A percentile compares a stretch with the other conserved stretches of the same genome.
Conservation (phyloP, 352 stramenopile species). For the Phytophthora tubulina region DNA sequence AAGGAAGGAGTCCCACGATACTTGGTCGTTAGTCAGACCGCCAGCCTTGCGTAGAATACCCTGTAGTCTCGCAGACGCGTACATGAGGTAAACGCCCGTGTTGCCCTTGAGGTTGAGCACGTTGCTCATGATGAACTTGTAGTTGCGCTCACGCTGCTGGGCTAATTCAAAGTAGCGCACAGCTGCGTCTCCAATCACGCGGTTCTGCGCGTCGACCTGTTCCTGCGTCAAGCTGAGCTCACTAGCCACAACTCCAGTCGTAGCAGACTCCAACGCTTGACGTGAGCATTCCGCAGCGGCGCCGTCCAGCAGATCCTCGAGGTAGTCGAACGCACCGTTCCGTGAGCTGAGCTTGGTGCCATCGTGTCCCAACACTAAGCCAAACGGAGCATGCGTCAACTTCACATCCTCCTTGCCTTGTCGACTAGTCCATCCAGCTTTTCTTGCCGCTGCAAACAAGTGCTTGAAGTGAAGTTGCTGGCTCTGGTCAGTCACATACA, state of each 20-base stretch:
- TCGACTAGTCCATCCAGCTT: slow-evolving; percentile 58
- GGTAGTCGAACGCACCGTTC: slow-evolving; percentile 82
- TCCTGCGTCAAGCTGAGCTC: slow-evolving; percentile 38
- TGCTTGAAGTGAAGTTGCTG: slow-evolving; percentile 86
- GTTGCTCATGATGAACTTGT: slow-evolving; percentile 89
- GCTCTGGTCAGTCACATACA: slow-evolving; percentile 87
- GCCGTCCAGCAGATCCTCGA: slow-evolving; percentile 78
- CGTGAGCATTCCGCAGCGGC: slow-evolving; percentile 68
- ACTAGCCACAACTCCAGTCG: slow-evolving; percentile 35
- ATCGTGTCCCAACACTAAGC: slow-evolving; percentile 81
- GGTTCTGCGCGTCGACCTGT: slow-evolving; percentile 50
- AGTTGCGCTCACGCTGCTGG: slow-evolving; percentile 85
- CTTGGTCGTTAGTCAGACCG: slow-evolving; percentile 32
- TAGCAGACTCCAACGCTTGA: slow-evolving; percentile 59
- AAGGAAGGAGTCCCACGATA: slow-evolving; percentile 38
- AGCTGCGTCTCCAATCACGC: slow-evolving; percentile 73
- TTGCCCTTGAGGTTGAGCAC: slow-evolving; percentile 87
- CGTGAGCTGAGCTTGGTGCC: slow-evolving; percentile 86
- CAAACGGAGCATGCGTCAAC: slow-evolving; percentile 79
- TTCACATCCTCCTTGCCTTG: slow-evolving; percentile 50
- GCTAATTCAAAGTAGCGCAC: slow-evolving; percentile 88
- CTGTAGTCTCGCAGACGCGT: slow-evolving; percentile 76
- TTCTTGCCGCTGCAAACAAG: slow-evolving; percentile 69
- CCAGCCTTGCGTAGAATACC: slow-evolving; percentile 75
- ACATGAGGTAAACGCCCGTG: slow-evolving; percentile 88